Percentiles rank a stretch among this genome's conserved stretches.
Conservation (phyloP, 441 rosid genomes). For the Pelargonium citronellum region DNA sequence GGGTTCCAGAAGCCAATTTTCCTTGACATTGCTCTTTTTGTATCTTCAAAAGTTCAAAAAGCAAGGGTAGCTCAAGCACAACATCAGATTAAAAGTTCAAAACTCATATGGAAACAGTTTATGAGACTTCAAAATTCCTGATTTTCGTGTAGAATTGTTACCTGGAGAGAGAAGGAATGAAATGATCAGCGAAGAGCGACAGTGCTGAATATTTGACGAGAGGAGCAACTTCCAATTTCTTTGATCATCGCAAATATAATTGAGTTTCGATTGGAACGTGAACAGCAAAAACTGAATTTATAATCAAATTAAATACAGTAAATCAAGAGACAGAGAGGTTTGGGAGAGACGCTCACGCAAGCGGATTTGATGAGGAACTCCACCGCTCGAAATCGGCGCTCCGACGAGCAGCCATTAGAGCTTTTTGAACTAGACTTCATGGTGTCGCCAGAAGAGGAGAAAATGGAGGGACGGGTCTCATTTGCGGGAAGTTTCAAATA, state of each 20-base stretch:
- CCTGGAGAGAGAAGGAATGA: slow-evolving; percentile 45
- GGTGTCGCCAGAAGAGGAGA: neutral
- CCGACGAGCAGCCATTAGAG: slow-evolving; percentile 9
- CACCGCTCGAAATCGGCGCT: slow-evolving; percentile 28
- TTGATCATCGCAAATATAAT: slow-evolving; percentile 5
- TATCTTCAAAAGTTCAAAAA: slow-evolving; percentile 30
- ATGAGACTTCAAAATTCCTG: too few relatives aligned
- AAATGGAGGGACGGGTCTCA: slow-evolving; percentile 1
- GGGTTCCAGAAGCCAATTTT: slow-evolving; percentile 63
- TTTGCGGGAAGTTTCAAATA: slow-evolving; percentile 1
- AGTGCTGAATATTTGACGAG: slow-evolving; percentile 61
- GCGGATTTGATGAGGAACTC: slow-evolving; percentile 46
- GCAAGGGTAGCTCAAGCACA: neutral
- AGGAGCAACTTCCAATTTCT: slow-evolving; percentile 55
- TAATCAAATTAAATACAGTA: neutral
- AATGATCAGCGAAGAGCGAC: slow-evolving; percentile 62
- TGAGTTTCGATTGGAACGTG: too few relatives aligned
- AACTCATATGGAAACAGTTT: too few relatives aligned
- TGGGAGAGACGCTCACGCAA: slow-evolving; percentile 26
- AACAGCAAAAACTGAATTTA: too few relatives aligned
- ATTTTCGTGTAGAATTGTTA: slow-evolving; percentile 10
- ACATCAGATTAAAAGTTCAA: neutral
- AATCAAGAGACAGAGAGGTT: neutral
- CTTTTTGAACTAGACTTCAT: neutral
- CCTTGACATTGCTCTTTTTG: slow-evolving; percentile 20